Base-by-base conservation (phyloP, 257 asterid species). In the Capsicum rhomboideum region DNA sequence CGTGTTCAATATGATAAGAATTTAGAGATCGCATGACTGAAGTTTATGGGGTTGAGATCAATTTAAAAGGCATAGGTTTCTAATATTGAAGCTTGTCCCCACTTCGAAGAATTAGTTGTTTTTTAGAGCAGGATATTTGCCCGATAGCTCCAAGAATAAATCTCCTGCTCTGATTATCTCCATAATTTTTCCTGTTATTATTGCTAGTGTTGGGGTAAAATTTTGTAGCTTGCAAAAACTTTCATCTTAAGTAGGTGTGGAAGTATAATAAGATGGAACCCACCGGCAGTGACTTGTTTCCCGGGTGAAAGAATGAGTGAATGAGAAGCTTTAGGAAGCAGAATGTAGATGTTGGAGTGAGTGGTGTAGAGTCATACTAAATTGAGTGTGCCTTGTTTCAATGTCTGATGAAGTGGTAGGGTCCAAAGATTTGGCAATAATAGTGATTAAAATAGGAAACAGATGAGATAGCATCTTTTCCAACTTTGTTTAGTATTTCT, bases 391-490 rank as follows among this genome's bases (percentile, higher is more conserved):
- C 69, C 82, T 85, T 79, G 82, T 81, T 89, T 71, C 84, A 80
- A 66, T 81, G 86, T 75, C 75, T 55, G 46, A 16, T 37, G 79
- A 87, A 86, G 88, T 92, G 93, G 91, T 91, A 90, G 94, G 94
- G 91, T 86, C 89, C 85, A 82, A 42, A 75, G 66, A 71, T 77
- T 80, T 79, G 87, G 79, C 91, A 92, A 89, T 90, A 91, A 89
- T 91, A 88, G 86, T 83, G 84, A 86, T 81, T 82, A 86, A 89
- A 90, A 85, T 67, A 75, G 86, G 84, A 42, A 84, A 42, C 46
- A 81, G 82, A 87, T 87, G 85, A 85, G 53, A 66, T 89, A 85
- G 90, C 87, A 87, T 86, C 87, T 83, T 86, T 80, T 81, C 89
- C 87, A 81, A 83, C 88, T 88, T 82, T 82, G 74, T 59, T 83